Conservation (phyloP, 768 basidiomycete genomes). For the Leucogyrophana mollusca region DNA sequence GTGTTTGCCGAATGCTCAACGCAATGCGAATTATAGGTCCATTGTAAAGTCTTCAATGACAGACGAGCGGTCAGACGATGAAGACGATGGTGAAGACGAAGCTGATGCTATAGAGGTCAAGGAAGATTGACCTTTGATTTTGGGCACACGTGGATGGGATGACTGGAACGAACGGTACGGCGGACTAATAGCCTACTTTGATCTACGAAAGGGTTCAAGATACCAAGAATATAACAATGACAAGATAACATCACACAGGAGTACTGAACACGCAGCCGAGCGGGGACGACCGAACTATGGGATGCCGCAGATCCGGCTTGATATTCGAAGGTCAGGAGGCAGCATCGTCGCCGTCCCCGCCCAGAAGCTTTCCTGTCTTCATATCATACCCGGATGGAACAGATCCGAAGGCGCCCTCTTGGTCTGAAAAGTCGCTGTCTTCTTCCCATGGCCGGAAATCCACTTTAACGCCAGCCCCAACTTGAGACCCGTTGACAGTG, state of each 20-base stretch:
- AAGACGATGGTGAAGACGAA: conserved; percentile 49
- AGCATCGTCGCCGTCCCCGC: too few species aligned
- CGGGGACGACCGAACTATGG: too few species aligned
- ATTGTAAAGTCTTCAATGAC: conserved; percentile 43
- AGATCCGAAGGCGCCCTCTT: conserved; percentile 39
- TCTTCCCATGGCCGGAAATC: conserved; percentile 61
- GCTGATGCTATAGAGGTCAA: conserved; percentile 26
- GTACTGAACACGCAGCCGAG: too few species aligned
- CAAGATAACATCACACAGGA: too few species aligned
- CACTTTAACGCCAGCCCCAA: conserved; percentile 43
- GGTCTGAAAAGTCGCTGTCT: conserved; percentile 46
- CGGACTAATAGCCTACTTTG: too few species aligned
- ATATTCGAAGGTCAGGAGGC: too few species aligned
- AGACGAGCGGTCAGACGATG: conserved; percentile 84
- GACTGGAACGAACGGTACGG: neutral
- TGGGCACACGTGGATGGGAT: neutral
- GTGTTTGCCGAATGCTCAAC: conserved; percentile 9
- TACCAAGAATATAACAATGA: too few species aligned
- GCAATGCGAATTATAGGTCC: conserved; percentile 41
- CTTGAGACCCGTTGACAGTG: conserved; percentile 18
- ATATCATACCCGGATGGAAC: too few species aligned
- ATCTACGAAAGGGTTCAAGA: neutral
- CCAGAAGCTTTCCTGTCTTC: too few species aligned
- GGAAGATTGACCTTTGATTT: conserved; percentile 21
- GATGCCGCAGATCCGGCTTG: too few species aligned